Evolutionary conservation across 2,329 filamentous ascomycete species (phyloP).

Genomic region (Hysterium pulicare): DNA sequence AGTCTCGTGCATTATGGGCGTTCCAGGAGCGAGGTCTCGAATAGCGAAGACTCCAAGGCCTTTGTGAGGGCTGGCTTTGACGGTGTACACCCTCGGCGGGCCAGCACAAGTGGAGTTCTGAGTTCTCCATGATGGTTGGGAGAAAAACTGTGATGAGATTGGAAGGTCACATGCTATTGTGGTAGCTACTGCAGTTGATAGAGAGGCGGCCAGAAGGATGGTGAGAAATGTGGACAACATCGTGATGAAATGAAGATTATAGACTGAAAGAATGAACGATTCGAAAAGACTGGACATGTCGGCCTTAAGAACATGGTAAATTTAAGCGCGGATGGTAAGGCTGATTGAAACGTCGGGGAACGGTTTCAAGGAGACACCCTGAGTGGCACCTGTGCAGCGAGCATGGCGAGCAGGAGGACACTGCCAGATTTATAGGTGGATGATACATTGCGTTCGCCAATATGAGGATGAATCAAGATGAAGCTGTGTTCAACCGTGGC

Average conservation of each 20-base stretch:
- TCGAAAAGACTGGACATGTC: no score
- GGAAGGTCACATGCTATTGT: conserved; percentile 11
- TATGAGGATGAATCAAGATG: no score
- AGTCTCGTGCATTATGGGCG: conserved; percentile 39
- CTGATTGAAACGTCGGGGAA: background rate
- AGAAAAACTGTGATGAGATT: conserved; percentile 5
- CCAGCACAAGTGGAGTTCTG: conserved; percentile 20
- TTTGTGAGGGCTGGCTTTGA: conserved; percentile 35
- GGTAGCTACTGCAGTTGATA: conserved; percentile 6
- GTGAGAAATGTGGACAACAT: background rate
- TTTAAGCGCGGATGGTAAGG: no score
- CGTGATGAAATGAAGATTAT: background rate
- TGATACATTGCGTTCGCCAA: no score
- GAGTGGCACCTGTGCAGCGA: no score
- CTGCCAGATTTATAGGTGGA: no score
- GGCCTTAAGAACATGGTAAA: no score
- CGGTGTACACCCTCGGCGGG: conserved; percentile 22
- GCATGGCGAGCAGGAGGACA: no score
- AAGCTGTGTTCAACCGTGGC: no score
- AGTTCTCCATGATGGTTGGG: conserved; percentile 13
- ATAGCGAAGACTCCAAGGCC: conserved; percentile 44
- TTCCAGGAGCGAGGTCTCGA: conserved; percentile 34
- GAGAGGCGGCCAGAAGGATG: background rate
- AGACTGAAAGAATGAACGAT: background rate
- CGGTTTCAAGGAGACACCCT: background rate